Conservation (phyloP, 163 green algal genomes). For the Coccomyxa subellipsoidea region DNA sequence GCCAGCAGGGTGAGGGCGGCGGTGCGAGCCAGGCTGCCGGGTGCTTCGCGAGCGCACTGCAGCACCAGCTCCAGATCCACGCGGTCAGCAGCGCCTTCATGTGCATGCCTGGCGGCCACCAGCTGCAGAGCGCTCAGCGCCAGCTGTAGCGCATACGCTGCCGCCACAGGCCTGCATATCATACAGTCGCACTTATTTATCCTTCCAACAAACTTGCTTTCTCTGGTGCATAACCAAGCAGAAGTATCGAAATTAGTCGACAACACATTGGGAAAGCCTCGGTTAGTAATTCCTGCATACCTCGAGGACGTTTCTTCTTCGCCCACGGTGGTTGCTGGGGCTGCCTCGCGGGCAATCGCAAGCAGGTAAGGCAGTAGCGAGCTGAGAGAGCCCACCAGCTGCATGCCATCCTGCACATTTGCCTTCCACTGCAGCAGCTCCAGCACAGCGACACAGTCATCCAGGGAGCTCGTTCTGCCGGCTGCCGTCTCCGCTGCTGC, state of each 20-base stretch:
- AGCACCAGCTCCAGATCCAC: neutral
- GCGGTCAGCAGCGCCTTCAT: slow-evolving; percentile 9
- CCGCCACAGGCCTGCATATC: neutral
- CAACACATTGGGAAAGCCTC: too few species aligned
- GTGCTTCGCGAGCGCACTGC: neutral
- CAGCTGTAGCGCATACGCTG: slow-evolving; percentile 55
- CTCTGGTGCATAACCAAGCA: too few species aligned
- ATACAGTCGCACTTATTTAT: slow-evolving; percentile 2
- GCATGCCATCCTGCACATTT: slow-evolving; percentile 20
- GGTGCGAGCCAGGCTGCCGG: neutral
- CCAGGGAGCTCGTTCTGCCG: neutral
- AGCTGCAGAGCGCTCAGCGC: slow-evolving; percentile 43
- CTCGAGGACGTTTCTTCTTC: neutral
- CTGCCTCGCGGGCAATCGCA: neutral
- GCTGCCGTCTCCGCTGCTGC: neutral
- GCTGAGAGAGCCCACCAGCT: slow-evolving; percentile 9
- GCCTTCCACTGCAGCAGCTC: slow-evolving; percentile 77
- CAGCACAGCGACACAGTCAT: slow-evolving; percentile 30
- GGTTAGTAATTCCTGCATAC: too few species aligned
- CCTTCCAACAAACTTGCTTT: neutral
- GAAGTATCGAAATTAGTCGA: too few species aligned
- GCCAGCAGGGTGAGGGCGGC: slow-evolving; percentile 24
- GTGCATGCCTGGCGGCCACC: slow-evolving; percentile 45
- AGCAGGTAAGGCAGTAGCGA: neutral
- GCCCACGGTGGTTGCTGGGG: too few species aligned